Evolutionary conservation across 2,329 filamentous ascomycete genomes (phyloP), one percentile per base, ranked within the genome.

Genomic region (Samsoniella hepiali): DNA sequence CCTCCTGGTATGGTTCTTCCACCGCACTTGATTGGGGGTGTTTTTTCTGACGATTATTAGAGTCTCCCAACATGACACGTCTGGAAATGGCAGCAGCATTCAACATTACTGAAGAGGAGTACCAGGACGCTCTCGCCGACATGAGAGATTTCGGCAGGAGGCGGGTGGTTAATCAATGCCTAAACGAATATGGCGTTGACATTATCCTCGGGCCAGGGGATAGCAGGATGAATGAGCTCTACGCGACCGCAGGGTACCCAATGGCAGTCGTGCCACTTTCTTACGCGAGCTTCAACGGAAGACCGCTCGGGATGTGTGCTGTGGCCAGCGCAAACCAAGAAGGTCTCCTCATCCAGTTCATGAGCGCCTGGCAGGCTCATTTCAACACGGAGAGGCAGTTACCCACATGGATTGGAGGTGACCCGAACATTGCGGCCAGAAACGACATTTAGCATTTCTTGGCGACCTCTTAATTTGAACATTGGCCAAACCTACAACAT

Each of bases 101-200:
- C 53, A 42, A 42, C 36, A 56, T 56, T 42, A 56, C 53, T 8
- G 34, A 56, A 56, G 34, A 27, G 2, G 53, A 56, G 53, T 40
- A 56, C 22, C 22, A 27, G n/a, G 36, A 56, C 3, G 53, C 32
- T 56, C 53, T 56, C 53, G 53, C 53, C 10, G 53, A 56, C 11
- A 56, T 56, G 53, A 56, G 53, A 56, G 53, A 56, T 42, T 56
- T 56, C 17, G 34, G 53, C 36, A 27, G 53, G n/a, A 32, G 53
- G 32, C 53, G 53, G 34, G 36, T n/a, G 7, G 22, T 56, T 15
- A 27, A 56, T 27, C 40, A 29, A 15, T 40, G 53, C 36, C 10
- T 56, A 17, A 29, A 29, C 27, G 53, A 56, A 8, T 42, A 56
- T 11, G 22, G 29, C 3, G 53, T 56, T 13, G 53, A 56, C 22